Evolutionary conservation across 2,329 filamentous ascomycete genomes (phyloP).

Genomic region (Helminthosporium solani): DNA sequence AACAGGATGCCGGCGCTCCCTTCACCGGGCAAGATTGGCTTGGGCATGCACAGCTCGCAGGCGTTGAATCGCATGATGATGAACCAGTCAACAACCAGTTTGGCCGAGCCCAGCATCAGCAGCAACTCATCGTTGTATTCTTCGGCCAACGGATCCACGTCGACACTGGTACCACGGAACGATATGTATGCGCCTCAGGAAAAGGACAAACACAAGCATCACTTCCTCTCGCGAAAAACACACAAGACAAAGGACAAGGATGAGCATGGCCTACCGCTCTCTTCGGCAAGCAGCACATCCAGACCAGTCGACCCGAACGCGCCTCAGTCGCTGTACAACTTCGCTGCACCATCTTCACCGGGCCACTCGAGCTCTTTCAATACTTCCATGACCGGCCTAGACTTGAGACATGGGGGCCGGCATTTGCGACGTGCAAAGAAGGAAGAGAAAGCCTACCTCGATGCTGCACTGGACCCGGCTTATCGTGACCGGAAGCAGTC

Average conservation of each 20-base stretch:
- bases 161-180: slow-evolving; percentile 67
- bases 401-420: slow-evolving; percentile 74
- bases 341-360: slow-evolving; percentile 72
- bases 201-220: slow-evolving; percentile 72
- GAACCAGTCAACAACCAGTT: slow-evolving; percentile 70
- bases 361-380: slow-evolving; percentile 68
- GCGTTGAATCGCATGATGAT: slow-evolving; percentile 61
- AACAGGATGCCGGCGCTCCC: slow-evolving; percentile 65
- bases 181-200: slow-evolving; percentile 44
- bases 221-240: slow-evolving; percentile 77
- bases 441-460: slow-evolving; percentile 51
- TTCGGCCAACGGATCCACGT: slow-evolving; percentile 72
- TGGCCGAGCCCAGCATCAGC: slow-evolving; percentile 58
- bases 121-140: slow-evolving; percentile 65
- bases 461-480: slow-evolving; percentile 33
- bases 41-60: slow-evolving; percentile 63
- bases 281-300: slow-evolving; percentile 75
- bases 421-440: slow-evolving; percentile 73
- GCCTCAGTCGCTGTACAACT: slow-evolving; percentile 75
- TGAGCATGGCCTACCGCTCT: slow-evolving; percentile 68
- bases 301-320: slow-evolving; percentile 72
- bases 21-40: slow-evolving; percentile 65
- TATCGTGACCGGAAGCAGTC: slow-evolving; percentile 41
- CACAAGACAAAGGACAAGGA: slow-evolving; percentile 73
- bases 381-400: slow-evolving; percentile 79